A percentile compares a stretch with the other conserved stretches of the same genome.
Evolutionary conservation across 805 yeast genomes (phyloP).

Genomic region (Pichia californica): DNA sequence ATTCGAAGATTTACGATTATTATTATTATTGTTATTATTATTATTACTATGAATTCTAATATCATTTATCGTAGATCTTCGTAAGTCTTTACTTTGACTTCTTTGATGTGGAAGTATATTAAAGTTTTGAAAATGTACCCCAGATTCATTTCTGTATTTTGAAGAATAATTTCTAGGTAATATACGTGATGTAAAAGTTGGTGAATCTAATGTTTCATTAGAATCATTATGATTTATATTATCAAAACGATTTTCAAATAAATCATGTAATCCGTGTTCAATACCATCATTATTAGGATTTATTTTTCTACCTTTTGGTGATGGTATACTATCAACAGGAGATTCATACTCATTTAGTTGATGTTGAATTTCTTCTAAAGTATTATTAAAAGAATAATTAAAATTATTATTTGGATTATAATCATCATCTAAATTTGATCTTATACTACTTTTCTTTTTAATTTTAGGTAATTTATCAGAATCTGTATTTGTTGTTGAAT

Average conservation of each 20-base stretch:
- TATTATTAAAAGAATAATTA: slow-evolving; percentile 28
- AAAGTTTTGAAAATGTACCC: background rate
- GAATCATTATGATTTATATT: background rate
- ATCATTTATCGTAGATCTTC: background rate
- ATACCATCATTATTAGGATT: background rate
- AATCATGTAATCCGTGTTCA: background rate
- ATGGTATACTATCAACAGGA: background rate
- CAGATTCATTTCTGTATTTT: background rate
- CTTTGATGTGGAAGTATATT: too few species aligned
- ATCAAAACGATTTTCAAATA: too few species aligned
- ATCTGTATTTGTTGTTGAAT: background rate
- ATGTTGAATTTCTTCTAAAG: slow-evolving; percentile 28
- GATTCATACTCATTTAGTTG: slow-evolving; percentile 19
- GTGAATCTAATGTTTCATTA: background rate
- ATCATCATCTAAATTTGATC: slow-evolving; percentile 19
- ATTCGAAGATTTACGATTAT: background rate
- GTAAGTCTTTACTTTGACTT: background rate
- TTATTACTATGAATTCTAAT: background rate
- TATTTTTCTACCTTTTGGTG: background rate
- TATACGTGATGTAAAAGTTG: background rate
- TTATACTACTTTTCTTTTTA: background rate
- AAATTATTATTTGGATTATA: slow-evolving; percentile 28
- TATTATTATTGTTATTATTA: background rate
- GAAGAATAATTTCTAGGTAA: background rate
- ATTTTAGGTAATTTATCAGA: background rate